Conservation (phyloP, 192 early-diverging fungal species). For the Rhizoclosmatium globosum region DNA sequence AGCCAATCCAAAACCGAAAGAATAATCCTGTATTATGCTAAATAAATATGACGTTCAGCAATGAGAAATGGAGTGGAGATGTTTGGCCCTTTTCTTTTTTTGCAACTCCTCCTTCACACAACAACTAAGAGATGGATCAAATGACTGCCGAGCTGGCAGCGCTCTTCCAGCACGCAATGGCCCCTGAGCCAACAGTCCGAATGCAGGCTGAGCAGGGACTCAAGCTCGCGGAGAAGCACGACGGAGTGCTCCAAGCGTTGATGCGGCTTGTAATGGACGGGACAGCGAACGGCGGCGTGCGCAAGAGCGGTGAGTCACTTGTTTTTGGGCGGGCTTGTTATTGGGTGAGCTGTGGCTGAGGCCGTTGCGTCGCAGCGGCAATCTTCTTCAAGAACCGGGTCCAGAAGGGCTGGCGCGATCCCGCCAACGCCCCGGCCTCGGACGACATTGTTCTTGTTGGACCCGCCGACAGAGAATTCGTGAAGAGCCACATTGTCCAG, state of each 20-base stretch:
- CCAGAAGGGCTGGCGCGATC: conserved; percentile 70
- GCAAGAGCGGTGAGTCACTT: conserved; percentile 47
- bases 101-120: no score
- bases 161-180: conserved; percentile 56
- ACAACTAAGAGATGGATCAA: not conserved
- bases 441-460: conserved; percentile 61
- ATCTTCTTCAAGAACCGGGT: conserved; percentile 94
- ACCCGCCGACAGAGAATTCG: conserved; percentile 67
- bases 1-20: no score
- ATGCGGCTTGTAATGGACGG: conserved; percentile 46
- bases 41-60: no score
- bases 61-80: no score
- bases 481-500: conserved; percentile 78
- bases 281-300: conserved; percentile 38
- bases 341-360: not conserved
- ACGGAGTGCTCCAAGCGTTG: conserved; percentile 60
- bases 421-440: conserved; percentile 29
- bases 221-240: conserved; percentile 58
- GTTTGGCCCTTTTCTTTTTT: no score
- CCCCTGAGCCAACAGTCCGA: conserved; percentile 80
- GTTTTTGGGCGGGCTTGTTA: not conserved
- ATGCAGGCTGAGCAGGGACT: conserved; percentile 85
- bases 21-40: no score
- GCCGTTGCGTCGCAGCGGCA: conserved; percentile 49
- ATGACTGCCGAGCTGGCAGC: not conserved